Conservation (phyloP, 2,329 filamentous ascomycete genomes). For the Fusarium pininemorale region DNA sequence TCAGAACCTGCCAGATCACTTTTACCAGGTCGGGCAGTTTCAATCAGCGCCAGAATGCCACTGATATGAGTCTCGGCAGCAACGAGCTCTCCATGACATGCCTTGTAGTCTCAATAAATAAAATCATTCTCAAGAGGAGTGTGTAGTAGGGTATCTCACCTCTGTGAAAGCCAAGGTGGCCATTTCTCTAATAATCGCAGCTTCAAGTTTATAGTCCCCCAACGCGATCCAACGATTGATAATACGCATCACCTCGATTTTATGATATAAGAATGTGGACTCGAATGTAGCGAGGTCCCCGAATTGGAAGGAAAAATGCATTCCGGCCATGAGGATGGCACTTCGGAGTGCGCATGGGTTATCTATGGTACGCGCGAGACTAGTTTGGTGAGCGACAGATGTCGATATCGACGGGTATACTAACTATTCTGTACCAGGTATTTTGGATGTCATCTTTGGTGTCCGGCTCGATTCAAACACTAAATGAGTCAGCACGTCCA, state of each 20-base stretch:
- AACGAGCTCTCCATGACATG: slow-evolving; percentile 1
- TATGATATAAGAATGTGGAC: slow-evolving; percentile 7
- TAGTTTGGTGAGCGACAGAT: neutral
- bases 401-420: neutral
- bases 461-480: neutral
- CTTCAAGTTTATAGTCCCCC: neutral
- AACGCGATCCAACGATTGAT: slow-evolving; percentile 13
- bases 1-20: neutral
- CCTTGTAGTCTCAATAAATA: neutral
- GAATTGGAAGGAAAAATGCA: slow-evolving; percentile 16
- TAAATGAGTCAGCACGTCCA: neutral
- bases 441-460: neutral
- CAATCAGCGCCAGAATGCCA: slow-evolving; percentile 11
- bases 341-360: slow-evolving; percentile 1
- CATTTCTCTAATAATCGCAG: slow-evolving; percentile 2
- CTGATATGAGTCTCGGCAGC: slow-evolving; percentile 4
- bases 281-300: neutral
- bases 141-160: accelerated
- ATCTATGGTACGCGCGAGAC: neutral
- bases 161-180: slow-evolving; percentile 10
- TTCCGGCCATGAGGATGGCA: neutral
- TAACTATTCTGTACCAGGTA: neutral
- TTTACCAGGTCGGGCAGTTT: neutral
- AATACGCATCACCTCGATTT: slow-evolving; percentile 1
- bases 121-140: accelerated